These are phyloP conservation scores for Phaseolus coccineus DNA, from an alignment of 331 rosid genomes.

Conservation along the genomic window DNA sequence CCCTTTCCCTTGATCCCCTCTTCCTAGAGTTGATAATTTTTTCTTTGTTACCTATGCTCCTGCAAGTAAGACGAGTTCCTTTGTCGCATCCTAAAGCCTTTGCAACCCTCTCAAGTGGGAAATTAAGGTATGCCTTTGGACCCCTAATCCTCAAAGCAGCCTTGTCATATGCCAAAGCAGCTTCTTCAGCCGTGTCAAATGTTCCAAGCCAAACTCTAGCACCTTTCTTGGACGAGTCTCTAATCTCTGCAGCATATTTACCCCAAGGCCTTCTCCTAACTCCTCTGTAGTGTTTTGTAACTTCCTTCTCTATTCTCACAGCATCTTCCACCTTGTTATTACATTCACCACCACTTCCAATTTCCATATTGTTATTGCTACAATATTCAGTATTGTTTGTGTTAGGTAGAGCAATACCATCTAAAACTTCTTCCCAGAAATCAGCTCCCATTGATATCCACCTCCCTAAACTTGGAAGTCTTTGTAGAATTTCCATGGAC, in stretches of 20 bases:
- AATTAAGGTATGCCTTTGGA: constrained; percentile 74
- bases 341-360: constrained; percentile 10
- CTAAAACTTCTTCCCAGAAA: constrained; percentile 78
- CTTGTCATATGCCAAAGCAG: constrained; percentile 92
- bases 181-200: constrained; percentile 81
- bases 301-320: constrained; percentile 39
- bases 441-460: constrained; percentile 97
- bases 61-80: constrained; percentile 22
- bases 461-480: constrained; percentile 91
- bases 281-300: constrained; percentile 76
- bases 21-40: constrained; percentile 40
- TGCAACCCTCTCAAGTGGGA: constrained; percentile 69
- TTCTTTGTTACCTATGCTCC: constrained; percentile 16
- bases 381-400: constrained; percentile 34
- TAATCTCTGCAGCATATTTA: constrained; percentile 88
- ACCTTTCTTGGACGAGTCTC: constrained; percentile 81
- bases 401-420: constrained; percentile 35
- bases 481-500: constrained; percentile 63
- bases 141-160: constrained; percentile 93
- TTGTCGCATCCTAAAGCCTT: constrained; percentile 51
- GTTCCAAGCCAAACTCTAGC: constrained; percentile 96
- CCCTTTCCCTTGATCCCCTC: constrained; percentile 54
- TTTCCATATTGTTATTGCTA: constrained; percentile 32
- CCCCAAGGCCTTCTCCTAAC: constrained; percentile 98
- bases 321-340: constrained; percentile 35